phyloP scores from a whole-genome alignment of 2,329 filamentous ascomycete species.

The Fusarium lateritium region DNA sequence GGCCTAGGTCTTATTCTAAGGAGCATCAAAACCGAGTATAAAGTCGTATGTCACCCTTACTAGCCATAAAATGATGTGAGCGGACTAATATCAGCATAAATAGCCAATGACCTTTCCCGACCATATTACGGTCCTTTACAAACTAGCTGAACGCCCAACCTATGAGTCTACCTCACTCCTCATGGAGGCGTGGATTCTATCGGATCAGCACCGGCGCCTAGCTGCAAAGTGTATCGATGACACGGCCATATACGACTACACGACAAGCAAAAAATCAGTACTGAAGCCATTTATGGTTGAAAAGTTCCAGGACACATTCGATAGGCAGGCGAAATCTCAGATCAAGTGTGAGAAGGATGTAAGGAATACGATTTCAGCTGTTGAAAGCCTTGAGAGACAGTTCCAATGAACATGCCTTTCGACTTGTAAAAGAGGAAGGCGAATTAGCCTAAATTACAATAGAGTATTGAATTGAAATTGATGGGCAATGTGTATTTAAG shows the following conservation, averaged over 20 bases:
- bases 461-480: too few species aligned
- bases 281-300: constrained; percentile 39
- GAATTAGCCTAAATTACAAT: too few species aligned
- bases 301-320: constrained; percentile 26
- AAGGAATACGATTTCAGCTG: not conserved
- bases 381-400: constrained; percentile 3
- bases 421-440: too few species aligned
- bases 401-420: not conserved
- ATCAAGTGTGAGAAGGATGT: constrained; percentile 6
- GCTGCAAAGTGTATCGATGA: constrained; percentile 35
- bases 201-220: constrained; percentile 25
- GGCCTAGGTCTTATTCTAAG: constrained; percentile 33
- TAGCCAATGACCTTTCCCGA: constrained; percentile 36
- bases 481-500: too few species aligned
- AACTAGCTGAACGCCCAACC: constrained; percentile 18
- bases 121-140: constrained; percentile 29
- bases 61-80: rapidly evolving
- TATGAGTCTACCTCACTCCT: constrained; percentile 33
- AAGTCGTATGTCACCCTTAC: constrained; percentile 8
- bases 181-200: constrained; percentile 38
- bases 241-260: constrained; percentile 37
- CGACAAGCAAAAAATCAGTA: constrained; percentile 12
- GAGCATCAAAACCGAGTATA: constrained; percentile 39
- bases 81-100: not conserved
- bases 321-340: constrained; percentile 3